Percentiles rank a stretch among this genome's conserved stretches.
These are phyloP conservation scores for Aspergillus sp. DNA, from an alignment of 2,329 filamentous ascomycete species.

Conservation along the genomic window DNA sequence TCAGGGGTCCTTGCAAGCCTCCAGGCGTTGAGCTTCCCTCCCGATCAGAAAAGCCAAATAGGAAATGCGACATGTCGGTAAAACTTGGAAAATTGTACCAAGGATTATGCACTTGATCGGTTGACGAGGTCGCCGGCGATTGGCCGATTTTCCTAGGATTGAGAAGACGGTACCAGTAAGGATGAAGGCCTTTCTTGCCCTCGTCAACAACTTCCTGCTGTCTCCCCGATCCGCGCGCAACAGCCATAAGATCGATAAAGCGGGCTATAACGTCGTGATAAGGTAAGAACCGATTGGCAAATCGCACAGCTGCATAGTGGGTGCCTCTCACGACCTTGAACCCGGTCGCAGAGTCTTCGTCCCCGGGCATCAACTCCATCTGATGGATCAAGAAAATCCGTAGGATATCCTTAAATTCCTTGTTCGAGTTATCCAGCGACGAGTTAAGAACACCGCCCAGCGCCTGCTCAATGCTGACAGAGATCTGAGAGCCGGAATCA, in stretches of 20 bases:
- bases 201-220: constrained; percentile 81
- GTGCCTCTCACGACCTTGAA: constrained; percentile 57
- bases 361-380: constrained; percentile 45
- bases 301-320: constrained; percentile 74
- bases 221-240: constrained; percentile 54
- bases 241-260: constrained; percentile 80
- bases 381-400: constrained; percentile 57
- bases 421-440: constrained; percentile 39
- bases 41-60: constrained; percentile 18
- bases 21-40: constrained; percentile 23
- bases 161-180: constrained; percentile 59
- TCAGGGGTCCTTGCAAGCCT: constrained; percentile 20
- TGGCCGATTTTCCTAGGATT: constrained; percentile 43
- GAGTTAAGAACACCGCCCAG: constrained; percentile 66
- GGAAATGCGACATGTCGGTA: constrained; percentile 22
- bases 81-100: constrained; percentile 34
- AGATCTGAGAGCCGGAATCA: constrained; percentile 59
- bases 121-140: constrained; percentile 36
- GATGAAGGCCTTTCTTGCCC: constrained; percentile 77
- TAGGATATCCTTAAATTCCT: constrained; percentile 35
- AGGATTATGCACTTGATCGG: constrained; percentile 43
- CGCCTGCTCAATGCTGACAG: constrained; percentile 81
- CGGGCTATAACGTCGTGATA: constrained; percentile 70
- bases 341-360: constrained; percentile 28
- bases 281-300: constrained; percentile 77